Evolutionary conservation across 495 filamentous ascomycete species (phyloP).

Genomic region (Neurospora intermedia): DNA sequence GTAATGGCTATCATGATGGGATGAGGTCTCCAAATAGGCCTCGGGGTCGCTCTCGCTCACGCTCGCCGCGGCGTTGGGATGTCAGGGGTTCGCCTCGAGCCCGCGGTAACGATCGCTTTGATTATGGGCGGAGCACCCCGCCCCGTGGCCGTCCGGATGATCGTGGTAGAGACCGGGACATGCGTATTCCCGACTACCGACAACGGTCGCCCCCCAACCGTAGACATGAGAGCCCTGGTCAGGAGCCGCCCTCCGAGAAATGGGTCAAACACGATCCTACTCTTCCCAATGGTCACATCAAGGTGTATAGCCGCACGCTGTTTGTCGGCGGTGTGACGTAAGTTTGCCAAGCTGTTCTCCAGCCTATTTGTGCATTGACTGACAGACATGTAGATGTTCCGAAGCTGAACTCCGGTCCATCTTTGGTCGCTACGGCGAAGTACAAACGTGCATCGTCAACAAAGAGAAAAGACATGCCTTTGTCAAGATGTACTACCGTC

Average conservation of each 20-base stretch:
- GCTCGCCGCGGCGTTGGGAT: slow-evolving; percentile 57
- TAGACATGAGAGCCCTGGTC: slow-evolving; percentile 46
- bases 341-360: slow-evolving; percentile 28
- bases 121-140: slow-evolving; percentile 26
- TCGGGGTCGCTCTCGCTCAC: slow-evolving; percentile 66
- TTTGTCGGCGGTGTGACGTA: slow-evolving; percentile 95
- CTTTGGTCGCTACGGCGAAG: slow-evolving; percentile 69
- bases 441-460: slow-evolving; percentile 97
- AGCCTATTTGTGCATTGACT: slow-evolving; percentile 4
- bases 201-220: slow-evolving; percentile 68
- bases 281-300: slow-evolving; percentile 66
- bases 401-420: slow-evolving; percentile 70
- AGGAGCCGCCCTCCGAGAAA: slow-evolving; percentile 43
- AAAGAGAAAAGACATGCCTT: slow-evolving; percentile 96
- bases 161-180: slow-evolving; percentile 41
- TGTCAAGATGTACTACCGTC: slow-evolving; percentile 90
- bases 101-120: slow-evolving; percentile 30
- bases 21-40: slow-evolving; percentile 47
- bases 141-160: slow-evolving; percentile 47
- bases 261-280: slow-evolving; percentile 69
- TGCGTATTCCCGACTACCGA: slow-evolving; percentile 60
- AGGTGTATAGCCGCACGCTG: slow-evolving; percentile 87
- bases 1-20: slow-evolving; percentile 40
- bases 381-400: slow-evolving; percentile 44
- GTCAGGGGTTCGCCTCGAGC: slow-evolving; percentile 32